Conservation (phyloP, 148 eudicot genomes). For the Arctostaphylos glauca region DNA sequence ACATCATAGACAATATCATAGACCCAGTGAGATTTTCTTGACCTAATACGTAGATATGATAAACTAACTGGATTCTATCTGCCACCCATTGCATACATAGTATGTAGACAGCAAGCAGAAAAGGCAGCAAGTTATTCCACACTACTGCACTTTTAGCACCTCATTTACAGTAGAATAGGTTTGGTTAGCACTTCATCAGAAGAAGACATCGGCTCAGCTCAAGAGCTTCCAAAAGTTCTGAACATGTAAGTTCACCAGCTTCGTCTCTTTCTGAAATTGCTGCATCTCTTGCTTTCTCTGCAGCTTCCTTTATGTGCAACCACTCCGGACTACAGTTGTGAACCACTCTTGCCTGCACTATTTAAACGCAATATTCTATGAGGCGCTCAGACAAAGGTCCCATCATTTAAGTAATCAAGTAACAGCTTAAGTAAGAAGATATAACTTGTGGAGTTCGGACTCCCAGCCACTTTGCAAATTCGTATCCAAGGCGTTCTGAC, state of each 20-base stretch:
- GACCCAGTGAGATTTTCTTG: background rate
- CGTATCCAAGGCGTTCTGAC: conserved; percentile 97
- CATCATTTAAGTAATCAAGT: conserved; percentile 12
- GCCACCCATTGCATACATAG: background rate
- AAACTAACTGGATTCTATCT: conserved; percentile 7
- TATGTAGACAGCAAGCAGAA: conserved; percentile 13
- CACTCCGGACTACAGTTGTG: conserved; percentile 85
- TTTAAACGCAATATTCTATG: background rate
- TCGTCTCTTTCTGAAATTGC: conserved; percentile 78
- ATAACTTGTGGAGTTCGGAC: conserved; percentile 86
- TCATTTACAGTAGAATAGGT: conserved; percentile 11
- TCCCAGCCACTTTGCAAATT: conserved; percentile 96
- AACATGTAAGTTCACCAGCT: conserved; percentile 84
- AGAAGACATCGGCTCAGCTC: conserved; percentile 92
- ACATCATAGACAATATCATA: background rate
- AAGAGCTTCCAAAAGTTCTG: conserved; percentile 99
- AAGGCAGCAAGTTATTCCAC: conserved; percentile 15
- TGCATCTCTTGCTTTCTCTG: conserved; percentile 76
- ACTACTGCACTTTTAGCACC: conserved; percentile 15
- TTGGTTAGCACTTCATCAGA: conserved; percentile 70
- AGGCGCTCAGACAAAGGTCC: conserved; percentile 6
- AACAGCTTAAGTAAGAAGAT: conserved; percentile 22
- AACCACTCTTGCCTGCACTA: conserved; percentile 80
- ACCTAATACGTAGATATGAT: background rate
- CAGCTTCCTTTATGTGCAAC: conserved; percentile 88